phyloP scores from a whole-genome alignment of 352 stramenopile genomes.

The Phytophthora fragariae region DNA sequence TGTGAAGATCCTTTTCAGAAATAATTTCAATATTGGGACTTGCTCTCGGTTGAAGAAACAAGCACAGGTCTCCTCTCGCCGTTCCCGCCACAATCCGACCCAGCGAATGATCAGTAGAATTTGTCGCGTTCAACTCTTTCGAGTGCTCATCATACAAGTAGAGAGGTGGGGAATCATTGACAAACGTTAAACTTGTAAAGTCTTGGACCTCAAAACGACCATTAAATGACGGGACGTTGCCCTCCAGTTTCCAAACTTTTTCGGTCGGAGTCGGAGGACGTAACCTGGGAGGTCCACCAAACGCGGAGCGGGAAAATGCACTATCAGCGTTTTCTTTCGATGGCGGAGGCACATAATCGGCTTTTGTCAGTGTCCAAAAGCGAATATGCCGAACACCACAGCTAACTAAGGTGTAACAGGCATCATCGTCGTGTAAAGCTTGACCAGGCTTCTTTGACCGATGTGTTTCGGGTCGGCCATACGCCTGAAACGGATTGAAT shows the following conservation, averaged over 20 bases:
- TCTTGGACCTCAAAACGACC: constrained; percentile 74
- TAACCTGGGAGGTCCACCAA: constrained; percentile 57
- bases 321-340: constrained; percentile 63
- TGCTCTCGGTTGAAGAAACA: constrained; percentile 70
- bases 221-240: constrained; percentile 77
- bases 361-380: constrained; percentile 77
- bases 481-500: constrained; percentile 81
- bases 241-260: constrained; percentile 80
- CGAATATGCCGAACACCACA: constrained; percentile 79
- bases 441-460: constrained; percentile 63
- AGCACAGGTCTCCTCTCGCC: constrained; percentile 68
- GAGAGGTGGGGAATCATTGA: constrained; percentile 71
- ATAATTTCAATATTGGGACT: constrained; percentile 46
- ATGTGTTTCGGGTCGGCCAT: constrained; percentile 59
- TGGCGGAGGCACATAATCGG: constrained; percentile 49
- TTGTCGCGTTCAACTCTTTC: constrained; percentile 55
- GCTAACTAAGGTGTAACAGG: constrained; percentile 77
- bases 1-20: constrained; percentile 34
- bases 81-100: constrained; percentile 70
- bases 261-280: constrained; percentile 62
- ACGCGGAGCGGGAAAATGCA: constrained; percentile 69
- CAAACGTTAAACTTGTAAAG: constrained; percentile 71
- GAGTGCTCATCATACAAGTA: constrained; percentile 62
- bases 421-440: constrained; percentile 72
- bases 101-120: constrained; percentile 60